Base-by-base conservation (phyloP, 306 rosid species). In the Ormosia semicastrata region DNA sequence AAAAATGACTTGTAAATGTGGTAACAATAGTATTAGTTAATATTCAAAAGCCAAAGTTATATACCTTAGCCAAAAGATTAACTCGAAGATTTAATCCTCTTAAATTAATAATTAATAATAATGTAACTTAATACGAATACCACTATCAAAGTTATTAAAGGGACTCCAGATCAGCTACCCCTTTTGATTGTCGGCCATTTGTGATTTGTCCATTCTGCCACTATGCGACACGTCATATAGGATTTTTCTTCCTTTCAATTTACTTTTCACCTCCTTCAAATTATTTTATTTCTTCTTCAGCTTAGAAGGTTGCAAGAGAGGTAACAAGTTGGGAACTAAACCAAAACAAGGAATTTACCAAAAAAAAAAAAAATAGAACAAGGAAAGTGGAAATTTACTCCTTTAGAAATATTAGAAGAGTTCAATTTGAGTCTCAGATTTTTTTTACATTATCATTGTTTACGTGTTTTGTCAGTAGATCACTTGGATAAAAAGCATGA, bases 131-230 rank as follows among this genome's bases (percentile, higher is more conserved):
- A 33, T 13, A 18, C 6, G 17, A 33, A 52, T 4, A 54, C 65
- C 86, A 79, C 88, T 73, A 85, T 66, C 78, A 82, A 68, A 43
- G 6, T 83, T 82, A 56, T 70, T 67, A 29, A 50, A 77, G 87
- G 66, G 73, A 17, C 83, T 82, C 87, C 88, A 78, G 77, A 62
- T 81, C 85, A 74, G 71, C 81, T 69, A 47, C 73, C 76, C 52
- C 69, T 85, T 83, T 57, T 67, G 29, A 62, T 80, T 89, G 92
- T 89, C 92, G 87, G 90, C 89, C 89, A 85, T 85, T 87, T 85
- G 85, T 71, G 87, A 85, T 85, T 87, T 85, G 85, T 71, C 70
- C 24, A 37, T 47, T 82, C 75, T 24, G 46, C 64, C 71, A 67
- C 56, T 14, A 8, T 39, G 34, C 66, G 13, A 76, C 71, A 65